These are phyloP conservation scores for Kalanchoe fedtschenkoi DNA, from an alignment of 164 flowering plant genomes.

Conservation along the genomic window DNA sequence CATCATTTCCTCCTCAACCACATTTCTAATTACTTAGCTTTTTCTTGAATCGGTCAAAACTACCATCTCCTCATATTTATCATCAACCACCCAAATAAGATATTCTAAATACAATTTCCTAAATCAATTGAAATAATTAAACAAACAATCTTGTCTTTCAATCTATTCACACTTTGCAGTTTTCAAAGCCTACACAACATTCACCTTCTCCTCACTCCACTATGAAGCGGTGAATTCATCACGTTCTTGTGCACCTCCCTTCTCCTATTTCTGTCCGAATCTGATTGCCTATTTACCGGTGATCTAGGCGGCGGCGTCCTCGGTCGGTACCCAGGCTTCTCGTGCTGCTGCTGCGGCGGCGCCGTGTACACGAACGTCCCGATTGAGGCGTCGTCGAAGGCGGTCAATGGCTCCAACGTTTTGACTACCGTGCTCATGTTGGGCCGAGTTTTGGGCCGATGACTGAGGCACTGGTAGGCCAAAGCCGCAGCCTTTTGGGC, in stretches of 20 bases:
- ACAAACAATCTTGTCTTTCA: background rate
- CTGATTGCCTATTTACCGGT: background rate
- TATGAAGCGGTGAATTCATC: background rate
- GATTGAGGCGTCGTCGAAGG: slow-evolving; percentile 37
- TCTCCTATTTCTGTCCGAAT: background rate
- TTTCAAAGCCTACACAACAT: no score
- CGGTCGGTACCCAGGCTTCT: background rate
- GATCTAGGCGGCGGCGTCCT: background rate
- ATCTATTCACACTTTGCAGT: background rate
- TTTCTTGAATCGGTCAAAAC: no score
- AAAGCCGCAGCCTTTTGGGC: slow-evolving; percentile 51
- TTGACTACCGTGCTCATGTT: slow-evolving; percentile 61
- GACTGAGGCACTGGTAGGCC: slow-evolving; percentile 72
- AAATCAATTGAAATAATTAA: background rate
- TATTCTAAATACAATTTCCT: no score
- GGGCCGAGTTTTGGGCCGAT: slow-evolving; percentile 55
- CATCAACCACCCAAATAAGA: no score
- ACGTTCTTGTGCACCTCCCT: slow-evolving; percentile 2
- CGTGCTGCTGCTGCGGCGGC: slow-evolving; percentile 13
- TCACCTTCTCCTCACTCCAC: background rate
- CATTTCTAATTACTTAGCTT: no score
- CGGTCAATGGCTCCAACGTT: slow-evolving; percentile 41
- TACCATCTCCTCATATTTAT: no score
- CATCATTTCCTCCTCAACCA: no score
- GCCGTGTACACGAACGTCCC: slow-evolving; percentile 55